phyloP scores from a whole-genome alignment of 495 filamentous ascomycete genomes.

The Trichoderma parareesei region DNA sequence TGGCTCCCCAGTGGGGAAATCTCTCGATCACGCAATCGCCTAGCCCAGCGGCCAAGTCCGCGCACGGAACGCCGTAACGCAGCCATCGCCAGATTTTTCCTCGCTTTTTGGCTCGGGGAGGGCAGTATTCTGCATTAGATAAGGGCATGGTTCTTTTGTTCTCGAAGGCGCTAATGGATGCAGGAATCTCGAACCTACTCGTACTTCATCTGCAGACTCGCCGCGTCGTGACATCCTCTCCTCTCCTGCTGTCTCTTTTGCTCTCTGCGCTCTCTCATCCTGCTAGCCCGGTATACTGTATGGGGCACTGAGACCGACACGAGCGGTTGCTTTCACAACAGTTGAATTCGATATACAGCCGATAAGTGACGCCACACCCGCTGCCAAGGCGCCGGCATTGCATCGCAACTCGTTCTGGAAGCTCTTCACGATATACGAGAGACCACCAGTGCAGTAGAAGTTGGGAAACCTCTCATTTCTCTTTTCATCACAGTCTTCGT shows the following conservation, averaged over 20 bases:
- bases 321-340: background rate
- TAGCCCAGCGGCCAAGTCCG: constrained; percentile 5
- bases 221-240: background rate
- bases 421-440: background rate
- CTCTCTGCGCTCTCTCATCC: background rate
- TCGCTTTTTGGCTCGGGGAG: background rate
- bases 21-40: constrained; percentile 6
- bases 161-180: constrained; percentile 3
- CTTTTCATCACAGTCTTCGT: background rate
- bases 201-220: background rate
- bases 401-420: background rate
- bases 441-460: background rate
- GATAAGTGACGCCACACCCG: constrained; percentile 6
- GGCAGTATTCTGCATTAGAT: background rate
- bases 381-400: background rate
- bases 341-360: background rate
- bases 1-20: background rate
- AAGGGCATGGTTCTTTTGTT: constrained; percentile 1
- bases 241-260: background rate
- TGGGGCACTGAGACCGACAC: background rate
- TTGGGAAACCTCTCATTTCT: background rate
- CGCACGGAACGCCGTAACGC: background rate
- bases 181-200: background rate
- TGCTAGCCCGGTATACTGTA: background rate
- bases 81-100: constrained; percentile 4